phyloP scores from a whole-genome alignment of 2,329 filamentous ascomycete genomes.

The Fonsecaea erecta region DNA sequence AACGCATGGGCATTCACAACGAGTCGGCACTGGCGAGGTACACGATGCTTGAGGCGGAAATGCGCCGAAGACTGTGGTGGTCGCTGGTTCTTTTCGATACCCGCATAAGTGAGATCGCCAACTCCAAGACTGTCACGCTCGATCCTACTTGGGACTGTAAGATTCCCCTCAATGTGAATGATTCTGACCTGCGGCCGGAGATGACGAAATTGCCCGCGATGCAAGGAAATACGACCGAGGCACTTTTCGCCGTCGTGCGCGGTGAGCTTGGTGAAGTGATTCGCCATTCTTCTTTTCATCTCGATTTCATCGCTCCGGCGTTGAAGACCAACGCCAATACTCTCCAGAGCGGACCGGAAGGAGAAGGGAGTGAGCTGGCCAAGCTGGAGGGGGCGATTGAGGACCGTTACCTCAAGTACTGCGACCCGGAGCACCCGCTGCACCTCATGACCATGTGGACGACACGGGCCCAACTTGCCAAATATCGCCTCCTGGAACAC shows the following conservation, averaged over 20 bases:
- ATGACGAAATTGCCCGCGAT: conserved; percentile 44
- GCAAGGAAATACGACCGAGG: conserved; percentile 46
- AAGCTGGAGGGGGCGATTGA: conserved; percentile 51
- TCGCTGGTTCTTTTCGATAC: conserved; percentile 53
- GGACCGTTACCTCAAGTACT: conserved; percentile 52
- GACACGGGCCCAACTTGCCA: conserved; percentile 54
- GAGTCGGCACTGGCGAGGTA: conserved; percentile 52
- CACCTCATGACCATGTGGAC: conserved; percentile 57
- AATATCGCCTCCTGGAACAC: conserved; percentile 56
- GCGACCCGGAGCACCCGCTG: conserved; percentile 49
- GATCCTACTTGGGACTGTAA: conserved; percentile 49
- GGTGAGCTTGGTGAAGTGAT: conserved; percentile 50
- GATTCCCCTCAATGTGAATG: conserved; percentile 50
- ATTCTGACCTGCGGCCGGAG: conserved; percentile 46
- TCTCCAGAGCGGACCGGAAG: conserved; percentile 23
- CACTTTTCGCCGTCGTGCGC: conserved; percentile 54
- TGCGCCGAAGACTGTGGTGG: conserved; percentile 47
- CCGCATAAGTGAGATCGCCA: conserved; percentile 38
- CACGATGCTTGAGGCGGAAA: conserved; percentile 55
- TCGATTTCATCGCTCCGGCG: conserved; percentile 54
- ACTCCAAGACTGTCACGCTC: conserved; percentile 24
- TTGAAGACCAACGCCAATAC: conserved; percentile 43
- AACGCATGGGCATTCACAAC: conserved; percentile 44
- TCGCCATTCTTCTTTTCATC: conserved; percentile 47
- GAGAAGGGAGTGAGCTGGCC: conserved; percentile 41